Evolutionary conservation across 805 yeast genomes (phyloP), one percentile per base, ranked within the genome.

Genomic region (Saturnispora quitensis): DNA sequence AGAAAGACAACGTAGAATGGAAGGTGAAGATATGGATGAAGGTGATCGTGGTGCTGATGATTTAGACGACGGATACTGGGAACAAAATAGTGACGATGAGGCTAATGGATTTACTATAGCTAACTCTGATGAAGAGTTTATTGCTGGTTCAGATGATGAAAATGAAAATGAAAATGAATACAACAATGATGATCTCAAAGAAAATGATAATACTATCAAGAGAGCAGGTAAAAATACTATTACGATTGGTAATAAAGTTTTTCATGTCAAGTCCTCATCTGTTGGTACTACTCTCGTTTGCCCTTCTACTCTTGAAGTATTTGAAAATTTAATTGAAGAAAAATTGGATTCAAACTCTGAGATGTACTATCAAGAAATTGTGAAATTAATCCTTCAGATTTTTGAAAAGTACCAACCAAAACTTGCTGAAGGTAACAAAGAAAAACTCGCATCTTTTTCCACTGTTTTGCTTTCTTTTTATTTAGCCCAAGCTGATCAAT

Each of bases 371-470:
- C 62, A 62, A 15, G 75, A 78, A 33, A 78, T 79, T 17, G 66
- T 77, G 18, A 64, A 67, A 2, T 67, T 75, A 27, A 72, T 87
- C 27, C 75, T 77, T 48, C 74, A 76, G 52, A 75, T 89, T 42
- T 68, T 86, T 52, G 74, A 74, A 48, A 63, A 72, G 0, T 81
- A 83, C 66, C 88, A 86, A 56, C 96, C 97, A 13, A 80, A 83
- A 55, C 72, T 86, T 50, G 89, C 86, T 3, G 77, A 73, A 51
- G 97, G 96, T 3, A 89, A 91, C 65, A 89, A 87, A 62, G 86
- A 81, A 54, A 82, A 77, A 60, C 68, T 86, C 57, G 86, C 83
- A 24, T 62, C 58, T 3, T 84, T 90, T 60, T 76, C 86, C 1
- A 73, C 77, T 3, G 76, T 86, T 9, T 58, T 89, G 13, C 72